These are phyloP conservation scores for Mucor saturninus DNA, from an alignment of 371 early-diverging fungal species.

Conservation along the genomic window DNA sequence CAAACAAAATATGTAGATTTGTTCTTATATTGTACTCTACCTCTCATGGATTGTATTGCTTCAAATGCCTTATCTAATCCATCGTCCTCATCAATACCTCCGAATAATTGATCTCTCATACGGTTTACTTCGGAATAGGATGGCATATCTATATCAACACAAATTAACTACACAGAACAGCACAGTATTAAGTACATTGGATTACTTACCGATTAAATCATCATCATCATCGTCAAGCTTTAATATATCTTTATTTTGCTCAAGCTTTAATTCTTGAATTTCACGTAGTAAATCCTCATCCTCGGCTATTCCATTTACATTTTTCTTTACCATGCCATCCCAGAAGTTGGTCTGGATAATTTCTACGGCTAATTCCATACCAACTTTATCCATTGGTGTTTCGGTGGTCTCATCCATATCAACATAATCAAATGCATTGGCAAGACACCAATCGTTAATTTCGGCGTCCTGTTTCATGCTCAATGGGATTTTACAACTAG, in stretches of 20 bases:
- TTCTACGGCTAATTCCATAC: slow-evolving; percentile 53
- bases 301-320: slow-evolving; percentile 24
- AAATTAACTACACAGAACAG: neutral
- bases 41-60: slow-evolving; percentile 59
- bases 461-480: slow-evolving; percentile 12
- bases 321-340: slow-evolving; percentile 67
- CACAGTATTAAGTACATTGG: neutral
- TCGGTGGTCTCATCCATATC: slow-evolving; percentile 52
- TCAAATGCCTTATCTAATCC: slow-evolving; percentile 65
- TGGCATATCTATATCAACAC: slow-evolving; percentile 35
- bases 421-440: slow-evolving; percentile 68
- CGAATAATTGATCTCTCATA: slow-evolving; percentile 64
- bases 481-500: neutral
- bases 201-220: slow-evolving; percentile 14
- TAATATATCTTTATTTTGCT: slow-evolving; percentile 10
- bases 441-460: slow-evolving; percentile 60
- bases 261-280: slow-evolving; percentile 17
- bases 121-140: slow-evolving; percentile 49
- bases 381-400: slow-evolving; percentile 41
- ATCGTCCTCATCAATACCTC: slow-evolving; percentile 67
- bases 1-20: neutral
- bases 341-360: slow-evolving; percentile 75
- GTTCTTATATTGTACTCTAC: slow-evolving; percentile 26
- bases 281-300: slow-evolving; percentile 16
- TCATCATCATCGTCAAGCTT: slow-evolving; percentile 14